Conservation (phyloP, 192 early-diverging fungal species). For the Entophlyctis luteolus region DNA sequence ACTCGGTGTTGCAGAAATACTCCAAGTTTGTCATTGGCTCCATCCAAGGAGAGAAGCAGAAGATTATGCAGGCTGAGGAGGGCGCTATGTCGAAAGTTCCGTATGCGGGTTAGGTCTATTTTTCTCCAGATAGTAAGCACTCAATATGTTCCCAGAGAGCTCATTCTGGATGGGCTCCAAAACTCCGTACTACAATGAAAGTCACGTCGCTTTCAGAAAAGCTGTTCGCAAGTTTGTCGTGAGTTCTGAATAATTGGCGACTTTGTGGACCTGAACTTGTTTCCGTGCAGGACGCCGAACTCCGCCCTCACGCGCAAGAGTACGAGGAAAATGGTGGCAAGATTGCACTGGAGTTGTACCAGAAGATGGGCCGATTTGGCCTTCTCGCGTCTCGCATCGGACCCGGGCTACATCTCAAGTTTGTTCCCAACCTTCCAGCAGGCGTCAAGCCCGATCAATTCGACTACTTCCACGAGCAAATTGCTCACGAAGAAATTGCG, state of each 20-base stretch:
- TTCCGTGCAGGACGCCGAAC: slow-evolving; percentile 1
- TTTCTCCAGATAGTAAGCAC: neutral
- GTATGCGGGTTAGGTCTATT: slow-evolving; percentile 1
- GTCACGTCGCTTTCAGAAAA: slow-evolving; percentile 37
- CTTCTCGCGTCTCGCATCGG: slow-evolving; percentile 43
- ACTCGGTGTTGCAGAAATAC: slow-evolving; percentile 8
- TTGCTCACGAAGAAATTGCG: slow-evolving; percentile 43
- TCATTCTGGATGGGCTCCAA: slow-evolving; percentile 14
- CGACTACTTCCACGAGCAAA: slow-evolving; percentile 50
- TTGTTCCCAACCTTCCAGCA: slow-evolving; percentile 31
- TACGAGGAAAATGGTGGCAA: slow-evolving; percentile 17
- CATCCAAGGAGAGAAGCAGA: slow-evolving; percentile 37
- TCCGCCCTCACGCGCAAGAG: slow-evolving; percentile 16
- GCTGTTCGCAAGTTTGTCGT: slow-evolving; percentile 41
- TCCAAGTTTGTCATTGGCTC: slow-evolving; percentile 26
- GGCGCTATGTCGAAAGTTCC: slow-evolving; percentile 26
- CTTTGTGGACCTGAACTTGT: neutral
- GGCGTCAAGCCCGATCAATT: slow-evolving; percentile 55
- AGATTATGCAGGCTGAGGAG: slow-evolving; percentile 27
- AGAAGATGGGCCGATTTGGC: slow-evolving; percentile 43
- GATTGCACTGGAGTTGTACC: slow-evolving; percentile 24
- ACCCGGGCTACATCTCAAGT: slow-evolving; percentile 45
- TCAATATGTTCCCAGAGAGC: slow-evolving; percentile 21
- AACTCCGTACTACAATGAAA: slow-evolving; percentile 45
- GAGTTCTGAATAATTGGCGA: neutral